phyloP scores from a whole-genome alignment of 2,329 filamentous ascomycete species.

The Sporothrix sp. region DNA sequence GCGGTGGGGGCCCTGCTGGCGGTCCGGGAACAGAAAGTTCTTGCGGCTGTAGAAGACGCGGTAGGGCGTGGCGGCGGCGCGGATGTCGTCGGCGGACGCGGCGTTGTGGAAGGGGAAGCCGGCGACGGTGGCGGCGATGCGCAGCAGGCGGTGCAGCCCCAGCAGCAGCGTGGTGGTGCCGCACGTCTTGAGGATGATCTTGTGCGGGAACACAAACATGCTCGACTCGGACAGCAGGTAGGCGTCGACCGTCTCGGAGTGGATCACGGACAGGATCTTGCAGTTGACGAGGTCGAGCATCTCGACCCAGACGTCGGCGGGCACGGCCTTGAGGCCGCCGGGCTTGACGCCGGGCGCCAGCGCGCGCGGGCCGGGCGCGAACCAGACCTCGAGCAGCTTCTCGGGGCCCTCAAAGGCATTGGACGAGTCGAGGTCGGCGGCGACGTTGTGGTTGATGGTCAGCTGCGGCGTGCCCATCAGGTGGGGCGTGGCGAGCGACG shows the following conservation, averaged over 20 bases:
- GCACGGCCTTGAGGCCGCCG: constrained; percentile 76
- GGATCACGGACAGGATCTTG: constrained; percentile 89
- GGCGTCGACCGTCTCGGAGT: constrained; percentile 88
- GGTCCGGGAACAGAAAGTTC: constrained; percentile 93
- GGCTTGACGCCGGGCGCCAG: constrained; percentile 62
- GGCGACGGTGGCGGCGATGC: constrained; percentile 78
- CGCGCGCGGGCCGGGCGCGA: constrained; percentile 66
- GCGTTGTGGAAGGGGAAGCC: constrained; percentile 80
- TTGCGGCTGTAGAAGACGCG: constrained; percentile 98
- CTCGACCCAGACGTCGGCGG: constrained; percentile 77
- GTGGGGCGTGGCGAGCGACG: constrained; percentile 74
- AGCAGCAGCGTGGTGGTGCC: constrained; percentile 90
- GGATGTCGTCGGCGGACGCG: constrained; percentile 53
- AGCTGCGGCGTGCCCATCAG: constrained; percentile 59
- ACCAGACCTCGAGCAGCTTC: constrained; percentile 98
- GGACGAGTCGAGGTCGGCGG: constrained; percentile 82
- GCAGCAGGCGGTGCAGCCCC: constrained; percentile 80
- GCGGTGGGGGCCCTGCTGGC: constrained; percentile 85
- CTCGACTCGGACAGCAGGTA: constrained; percentile 97
- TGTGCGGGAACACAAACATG: constrained; percentile 99
- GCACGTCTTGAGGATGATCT: constrained; percentile 96
- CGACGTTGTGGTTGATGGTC: constrained; percentile 94
- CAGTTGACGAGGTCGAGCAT: constrained; percentile 99
- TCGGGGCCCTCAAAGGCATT: constrained; percentile 98
- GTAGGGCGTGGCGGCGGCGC: constrained; percentile 76